phyloP scores from a whole-genome alignment of 2,329 filamentous ascomycete genomes.

The Colletotrichum sp. region DNA sequence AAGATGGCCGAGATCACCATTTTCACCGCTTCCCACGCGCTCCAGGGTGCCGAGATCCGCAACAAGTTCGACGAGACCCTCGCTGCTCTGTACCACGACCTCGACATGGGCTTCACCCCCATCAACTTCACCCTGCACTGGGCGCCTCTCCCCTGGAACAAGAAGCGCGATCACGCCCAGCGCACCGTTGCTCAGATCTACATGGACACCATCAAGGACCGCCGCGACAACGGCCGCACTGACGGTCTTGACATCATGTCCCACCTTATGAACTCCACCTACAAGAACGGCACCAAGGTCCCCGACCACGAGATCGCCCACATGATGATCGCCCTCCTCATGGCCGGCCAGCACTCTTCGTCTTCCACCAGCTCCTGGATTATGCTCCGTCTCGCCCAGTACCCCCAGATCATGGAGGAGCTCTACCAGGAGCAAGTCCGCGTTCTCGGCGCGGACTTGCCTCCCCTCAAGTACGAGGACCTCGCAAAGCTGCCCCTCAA shows the following conservation, averaged over 20 bases:
- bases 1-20: constrained; percentile 87
- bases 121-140: constrained; percentile 92
- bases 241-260: constrained; percentile 82
- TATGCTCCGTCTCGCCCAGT: constrained; percentile 77
- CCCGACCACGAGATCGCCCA: constrained; percentile 86
- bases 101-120: constrained; percentile 88
- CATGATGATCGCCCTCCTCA: constrained; percentile 93
- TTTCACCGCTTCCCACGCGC: constrained; percentile 84
- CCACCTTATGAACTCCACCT: constrained; percentile 84
- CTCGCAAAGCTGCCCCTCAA: constrained; percentile 82
- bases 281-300: constrained; percentile 82
- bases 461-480: constrained; percentile 76
- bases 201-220: constrained; percentile 79
- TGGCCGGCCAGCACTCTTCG: constrained; percentile 91
- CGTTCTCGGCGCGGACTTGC: constrained; percentile 75
- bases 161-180: constrained; percentile 79
- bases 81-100: constrained; percentile 83
- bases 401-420: constrained; percentile 80
- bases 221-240: constrained; percentile 58
- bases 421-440: constrained; percentile 82
- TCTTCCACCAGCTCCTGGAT: constrained; percentile 88
- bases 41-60: constrained; percentile 85
- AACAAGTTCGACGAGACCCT: constrained; percentile 81
- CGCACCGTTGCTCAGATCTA: constrained; percentile 82
- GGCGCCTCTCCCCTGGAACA: constrained; percentile 88